Base-by-base conservation (phyloP, 2,329 filamentous ascomycete genomes). In the Arthrobotrys iridis region DNA sequence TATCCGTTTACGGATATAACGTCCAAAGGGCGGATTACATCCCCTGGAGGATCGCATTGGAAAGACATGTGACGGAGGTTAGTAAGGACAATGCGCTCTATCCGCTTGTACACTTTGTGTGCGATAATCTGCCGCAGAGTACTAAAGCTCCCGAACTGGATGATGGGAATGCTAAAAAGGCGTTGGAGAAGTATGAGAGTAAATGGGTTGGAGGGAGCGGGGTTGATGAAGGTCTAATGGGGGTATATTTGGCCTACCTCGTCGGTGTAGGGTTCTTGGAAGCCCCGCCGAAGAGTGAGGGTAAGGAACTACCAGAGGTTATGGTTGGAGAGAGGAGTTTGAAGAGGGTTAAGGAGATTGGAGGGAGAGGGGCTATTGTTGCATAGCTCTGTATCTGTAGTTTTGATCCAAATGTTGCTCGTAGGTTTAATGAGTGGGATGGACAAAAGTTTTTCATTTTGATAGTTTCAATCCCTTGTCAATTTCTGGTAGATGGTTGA, bases 131-230 rank as follows among this genome's bases (percentile, higher is more conserved):
- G n/a, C 90, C 90, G 0, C 85, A 85, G 41, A 88, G 88, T 79
- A 91, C 89, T 30, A 88, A 87, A 45, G 90, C 91, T 0, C 90
- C 90, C 0, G 90, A 92, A 80, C 86, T 95, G 10, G 90, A 92
- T 79, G 91, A 94, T 80, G 81, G 79, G 3, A 93, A 95, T 79
- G 88, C 92, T 0, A 85, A 87, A 0, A 83, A 84, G 1, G 87
- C 89, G 0, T 84, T 96, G 22, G 52, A 37, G 72, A 87, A 87
- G 80, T 85, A 85, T 2, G 90, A 93, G 79, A 85, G 85, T 0
- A 84, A 85, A 60, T 86, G 85, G 78, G 87, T 86, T 52, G 83
- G 83, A 0, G 88, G 83, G 63, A 85, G 81, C 76, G 87, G 87
- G 22, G 87, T 92, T 8, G 87, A 84, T 20, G 83, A 86, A 65